A percentile compares a stretch with the other conserved stretches of the same genome.
These are phyloP conservation scores for Fraxinus sp. DNA, from an alignment of 305 asterid species.

Conservation along the genomic window DNA sequence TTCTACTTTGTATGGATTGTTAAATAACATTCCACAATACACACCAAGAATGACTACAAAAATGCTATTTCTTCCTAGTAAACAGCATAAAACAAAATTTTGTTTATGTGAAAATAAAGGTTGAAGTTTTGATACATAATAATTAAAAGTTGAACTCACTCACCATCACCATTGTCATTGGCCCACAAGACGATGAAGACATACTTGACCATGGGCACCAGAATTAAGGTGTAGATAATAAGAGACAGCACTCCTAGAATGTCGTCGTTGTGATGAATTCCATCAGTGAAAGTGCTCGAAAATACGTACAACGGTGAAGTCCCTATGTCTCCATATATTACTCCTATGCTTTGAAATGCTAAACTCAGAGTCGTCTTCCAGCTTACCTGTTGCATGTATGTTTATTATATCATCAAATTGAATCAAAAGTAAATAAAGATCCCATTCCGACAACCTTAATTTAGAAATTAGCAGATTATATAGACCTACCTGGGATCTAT, in stretches of 20 bases:
- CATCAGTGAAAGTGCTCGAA: conserved; percentile 46
- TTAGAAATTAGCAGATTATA: background rate
- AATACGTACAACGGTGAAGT: conserved; percentile 75
- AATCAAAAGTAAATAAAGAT: background rate
- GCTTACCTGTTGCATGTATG: conserved; percentile 22
- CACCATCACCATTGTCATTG: conserved; percentile 82
- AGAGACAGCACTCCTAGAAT: conserved; percentile 61
- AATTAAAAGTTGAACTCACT: conserved; percentile 13
- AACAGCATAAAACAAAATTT: no score
- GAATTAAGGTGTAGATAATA: conserved; percentile 58
- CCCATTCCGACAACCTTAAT: background rate
- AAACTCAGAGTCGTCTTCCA: conserved; percentile 49
- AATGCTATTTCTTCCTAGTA: no score
- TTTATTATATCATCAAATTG: background rate
- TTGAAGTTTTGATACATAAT: background rate
- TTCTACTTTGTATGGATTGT: no score
- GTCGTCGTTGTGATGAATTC: conserved; percentile 45
- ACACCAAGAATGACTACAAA: no score
- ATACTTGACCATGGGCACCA: conserved; percentile 65
- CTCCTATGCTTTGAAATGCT: conserved; percentile 76
- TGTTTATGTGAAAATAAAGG: background rate
- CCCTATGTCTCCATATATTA: conserved; percentile 79
- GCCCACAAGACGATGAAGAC: conserved; percentile 70
- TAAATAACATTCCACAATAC: no score
- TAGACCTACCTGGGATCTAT: conserved; percentile 33